A percentile compares a stretch with the other conserved stretches of the same genome.
Conservation (phyloP, 441 rosid species). For the Mallotus japonicus region DNA sequence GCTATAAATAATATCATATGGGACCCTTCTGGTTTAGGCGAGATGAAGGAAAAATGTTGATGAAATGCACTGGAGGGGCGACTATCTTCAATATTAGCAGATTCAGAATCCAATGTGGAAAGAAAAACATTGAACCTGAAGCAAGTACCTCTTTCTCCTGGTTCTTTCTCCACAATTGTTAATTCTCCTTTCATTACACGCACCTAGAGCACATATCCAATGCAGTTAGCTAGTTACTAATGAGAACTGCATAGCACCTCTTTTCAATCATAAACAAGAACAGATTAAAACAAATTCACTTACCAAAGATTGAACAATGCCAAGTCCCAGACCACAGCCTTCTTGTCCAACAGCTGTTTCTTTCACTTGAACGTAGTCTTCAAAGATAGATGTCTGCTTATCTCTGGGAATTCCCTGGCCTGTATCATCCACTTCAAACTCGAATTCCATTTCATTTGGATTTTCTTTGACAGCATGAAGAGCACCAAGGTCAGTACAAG, state of each 20-base stretch:
- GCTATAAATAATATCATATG: slow-evolving; percentile 40
- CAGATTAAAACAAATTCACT: neutral
- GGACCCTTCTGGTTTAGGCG: slow-evolving; percentile 42
- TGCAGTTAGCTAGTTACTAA: neutral
- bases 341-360: slow-evolving; percentile 44
- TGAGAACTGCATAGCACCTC: neutral
- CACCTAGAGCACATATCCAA: slow-evolving; percentile 27
- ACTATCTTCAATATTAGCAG: slow-evolving; percentile 15
- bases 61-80: slow-evolving; percentile 19
- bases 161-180: slow-evolving; percentile 46
- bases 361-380: slow-evolving; percentile 58
- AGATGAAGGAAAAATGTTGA: slow-evolving; percentile 30
- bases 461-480: slow-evolving; percentile 27
- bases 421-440: slow-evolving; percentile 56
- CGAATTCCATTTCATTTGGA: slow-evolving; percentile 37
- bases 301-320: slow-evolving; percentile 64
- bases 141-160: slow-evolving; percentile 53
- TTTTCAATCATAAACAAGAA: neutral
- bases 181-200: slow-evolving; percentile 58
- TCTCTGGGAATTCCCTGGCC: slow-evolving; percentile 59
- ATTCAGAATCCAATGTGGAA: slow-evolving; percentile 13
- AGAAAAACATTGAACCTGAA: slow-evolving; percentile 57
- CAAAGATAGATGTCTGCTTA: slow-evolving; percentile 48
- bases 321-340: slow-evolving; percentile 61
- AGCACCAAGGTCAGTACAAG: slow-evolving; percentile 24